Conservation (phyloP, 164 flowering plant genomes). For the Sextonia rubra region DNA sequence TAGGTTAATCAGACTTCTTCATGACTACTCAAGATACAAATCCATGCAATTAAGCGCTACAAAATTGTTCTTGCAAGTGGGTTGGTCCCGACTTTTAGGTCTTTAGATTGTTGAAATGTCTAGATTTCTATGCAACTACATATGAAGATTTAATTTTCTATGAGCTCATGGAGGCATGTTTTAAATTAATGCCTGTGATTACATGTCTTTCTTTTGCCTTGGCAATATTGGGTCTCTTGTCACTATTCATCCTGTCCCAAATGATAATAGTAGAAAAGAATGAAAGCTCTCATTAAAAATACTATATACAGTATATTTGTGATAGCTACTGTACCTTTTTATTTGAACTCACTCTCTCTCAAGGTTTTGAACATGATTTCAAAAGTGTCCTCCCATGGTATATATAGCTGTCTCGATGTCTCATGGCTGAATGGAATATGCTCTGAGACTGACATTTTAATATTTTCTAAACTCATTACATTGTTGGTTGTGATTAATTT, state of each 20-base stretch:
- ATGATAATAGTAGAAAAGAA: not conserved
- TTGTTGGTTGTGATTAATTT: too few relatives aligned
- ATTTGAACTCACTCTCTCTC: too few relatives aligned
- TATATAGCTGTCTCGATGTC: too few relatives aligned
- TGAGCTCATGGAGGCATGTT: not conserved
- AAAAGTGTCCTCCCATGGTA: too few relatives aligned
- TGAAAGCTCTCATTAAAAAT: too few relatives aligned
- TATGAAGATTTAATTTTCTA: not conserved
- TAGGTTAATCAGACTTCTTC: too few relatives aligned
- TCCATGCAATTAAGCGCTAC: not conserved
- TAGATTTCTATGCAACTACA: not conserved
- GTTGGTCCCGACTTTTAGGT: not conserved
- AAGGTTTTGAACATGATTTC: too few relatives aligned
- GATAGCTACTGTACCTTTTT: not conserved
- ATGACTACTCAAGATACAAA: too few relatives aligned
- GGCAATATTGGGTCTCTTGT: not conserved
- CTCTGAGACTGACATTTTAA: not conserved
- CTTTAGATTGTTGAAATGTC: not conserved
- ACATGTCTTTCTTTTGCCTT: not conserved
- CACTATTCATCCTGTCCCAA: too few relatives aligned
- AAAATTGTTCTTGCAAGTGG: not conserved
- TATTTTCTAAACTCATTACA: too few relatives aligned
- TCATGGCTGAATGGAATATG: too few relatives aligned
- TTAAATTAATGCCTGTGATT: not conserved
- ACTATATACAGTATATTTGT: not conserved